phyloP scores from a whole-genome alignment of 345 rosid species.

The Excoecaria agallocha region DNA sequence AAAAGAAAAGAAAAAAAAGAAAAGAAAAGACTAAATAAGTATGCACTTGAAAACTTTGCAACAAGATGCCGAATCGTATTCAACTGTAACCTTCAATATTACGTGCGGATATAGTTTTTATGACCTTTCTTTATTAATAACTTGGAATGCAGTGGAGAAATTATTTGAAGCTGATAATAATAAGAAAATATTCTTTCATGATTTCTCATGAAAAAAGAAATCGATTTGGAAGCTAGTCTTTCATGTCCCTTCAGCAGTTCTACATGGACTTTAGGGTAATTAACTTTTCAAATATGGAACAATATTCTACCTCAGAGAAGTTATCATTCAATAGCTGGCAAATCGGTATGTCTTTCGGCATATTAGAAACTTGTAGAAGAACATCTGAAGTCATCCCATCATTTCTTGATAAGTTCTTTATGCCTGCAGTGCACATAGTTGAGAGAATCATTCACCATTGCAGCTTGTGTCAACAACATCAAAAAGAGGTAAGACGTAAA shows the following conservation, averaged over 20 bases:
- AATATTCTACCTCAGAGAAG: slow-evolving; percentile 41
- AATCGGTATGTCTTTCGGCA: slow-evolving; percentile 33
- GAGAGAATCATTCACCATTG: slow-evolving; percentile 6
- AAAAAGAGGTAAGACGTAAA: not conserved
- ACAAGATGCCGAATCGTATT: not conserved
- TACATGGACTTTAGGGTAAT: not conserved
- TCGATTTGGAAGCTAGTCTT: not conserved
- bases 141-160: not conserved
- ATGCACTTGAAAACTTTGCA: not conserved
- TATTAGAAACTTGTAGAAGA: slow-evolving; percentile 38
- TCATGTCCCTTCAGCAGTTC: not conserved
- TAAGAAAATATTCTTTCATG: too few relatives aligned
- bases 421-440: slow-evolving; percentile 38
- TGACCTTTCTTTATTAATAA: not conserved
- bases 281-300: not conserved
- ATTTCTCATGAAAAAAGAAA: not conserved
- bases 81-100: not conserved
- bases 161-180: too few relatives aligned
- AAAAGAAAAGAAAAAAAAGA: too few relatives aligned
- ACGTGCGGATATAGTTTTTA: not conserved
- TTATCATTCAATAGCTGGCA: slow-evolving; percentile 44
- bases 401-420: slow-evolving; percentile 28
- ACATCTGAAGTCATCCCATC: slow-evolving; percentile 24
- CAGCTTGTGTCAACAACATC: not conserved
- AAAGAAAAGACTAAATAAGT: not conserved